Base-by-base conservation (phyloP, 31 red algal genomes). In the Endocladia muricata region DNA sequence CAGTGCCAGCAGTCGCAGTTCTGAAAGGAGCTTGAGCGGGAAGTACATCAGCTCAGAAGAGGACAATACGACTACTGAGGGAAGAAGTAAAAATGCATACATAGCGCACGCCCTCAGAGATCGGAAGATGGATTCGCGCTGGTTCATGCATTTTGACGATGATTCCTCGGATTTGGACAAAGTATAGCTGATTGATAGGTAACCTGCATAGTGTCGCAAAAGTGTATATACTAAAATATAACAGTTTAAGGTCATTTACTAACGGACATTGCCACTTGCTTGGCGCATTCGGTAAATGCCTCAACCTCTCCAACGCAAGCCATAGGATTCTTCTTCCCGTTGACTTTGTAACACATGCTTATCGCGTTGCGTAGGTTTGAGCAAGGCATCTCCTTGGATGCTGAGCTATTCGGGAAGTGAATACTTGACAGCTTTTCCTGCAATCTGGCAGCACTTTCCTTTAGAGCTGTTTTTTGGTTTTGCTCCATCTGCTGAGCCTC, bases 231-330 rank as follows among this genome's bases (percentile, higher is more conserved):
- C n/a, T 78, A 61, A 68, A 74, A 49, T 48, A 49, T 30, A 44
- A 55, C 17, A 25, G 36, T 6, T 13, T 43, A 47, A 33, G 37
- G 41, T 62, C 49, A 43, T 35, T 51, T 84, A 84, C 40, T 74
- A 30, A 66, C 80, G 64, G 41, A 87, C 62, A 47, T 74, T 70
- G 74, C 63, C 32, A 90, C 37, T 70, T 90, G 86, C 54, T 82
- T 90, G 4, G 86, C 86, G 55, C 86, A 90, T 47, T 90, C 86
- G 48, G 86, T 61, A 48, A 90, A 90, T 26, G 86, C 86, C 54
- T 82, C 77, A 25, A 90, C 86, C 32, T 90, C 69, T 15, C 61
- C 76, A 25, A 68, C 59, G 58, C 86, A 90, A 13, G 70, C 76
- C 19, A 90, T 37, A 7, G 77, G 74, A 62, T 90, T 82, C 2